These are phyloP conservation scores for Fraxinus nigra DNA, from an alignment of 305 asterid species.

Conservation along the genomic window DNA sequence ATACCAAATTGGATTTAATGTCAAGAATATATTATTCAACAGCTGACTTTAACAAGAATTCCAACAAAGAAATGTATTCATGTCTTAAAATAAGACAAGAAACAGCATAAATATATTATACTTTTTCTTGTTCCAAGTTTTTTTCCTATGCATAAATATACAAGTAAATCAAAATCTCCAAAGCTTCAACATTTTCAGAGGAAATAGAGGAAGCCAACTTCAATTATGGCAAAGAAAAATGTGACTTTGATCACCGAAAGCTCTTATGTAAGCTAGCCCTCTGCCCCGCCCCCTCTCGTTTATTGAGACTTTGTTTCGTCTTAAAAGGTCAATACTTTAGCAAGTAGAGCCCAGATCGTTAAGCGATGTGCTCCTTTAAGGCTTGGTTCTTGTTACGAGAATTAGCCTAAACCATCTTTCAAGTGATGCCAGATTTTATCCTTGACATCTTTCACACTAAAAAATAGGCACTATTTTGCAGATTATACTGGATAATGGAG, in stretches of 20 bases:
- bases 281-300: constrained; percentile 2
- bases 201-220: constrained; percentile 11
- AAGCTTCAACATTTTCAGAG: background rate
- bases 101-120: constrained; percentile 14
- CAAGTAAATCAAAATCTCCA: background rate
- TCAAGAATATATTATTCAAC: background rate
- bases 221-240: constrained; percentile 33
- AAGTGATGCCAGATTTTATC: background rate
- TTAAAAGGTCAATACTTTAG: background rate
- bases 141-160: background rate
- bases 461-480: constrained; percentile 15
- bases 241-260: constrained; percentile 37
- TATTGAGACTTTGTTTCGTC: background rate
- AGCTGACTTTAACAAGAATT: background rate
- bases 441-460: background rate
- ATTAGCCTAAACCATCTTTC: background rate
- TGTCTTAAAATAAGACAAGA: constrained; percentile 22
- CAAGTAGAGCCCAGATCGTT: background rate
- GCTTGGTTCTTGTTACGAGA: background rate
- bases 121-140: background rate
- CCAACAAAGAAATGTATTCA: background rate
- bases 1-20: background rate
- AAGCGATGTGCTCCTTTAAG: background rate
- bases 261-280: constrained; percentile 34
- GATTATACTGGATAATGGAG: constrained; percentile 48